Evolutionary conservation across 2,329 filamentous ascomycete genomes (phyloP), one percentile per base, ranked within the genome.

Genomic region (Cladosporium colombiae): DNA sequence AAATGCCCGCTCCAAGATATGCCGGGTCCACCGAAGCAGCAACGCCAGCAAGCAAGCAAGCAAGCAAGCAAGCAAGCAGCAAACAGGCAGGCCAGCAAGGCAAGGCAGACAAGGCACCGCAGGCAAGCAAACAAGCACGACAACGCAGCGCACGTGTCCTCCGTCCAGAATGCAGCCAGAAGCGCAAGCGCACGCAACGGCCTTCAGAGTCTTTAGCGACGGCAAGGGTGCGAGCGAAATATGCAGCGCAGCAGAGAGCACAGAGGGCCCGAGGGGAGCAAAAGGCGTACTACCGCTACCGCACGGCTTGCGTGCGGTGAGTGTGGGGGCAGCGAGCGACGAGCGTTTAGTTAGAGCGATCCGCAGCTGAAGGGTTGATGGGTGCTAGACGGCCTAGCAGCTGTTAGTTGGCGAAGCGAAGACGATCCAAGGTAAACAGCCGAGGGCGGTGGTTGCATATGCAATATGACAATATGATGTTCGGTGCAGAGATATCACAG

Each of bases 91-190:
- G 46, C 31, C 25, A 18, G 10, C 40, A 46, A 50, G 25, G n/a
- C n/a, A 46, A 46, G 37, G 37, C 37, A 44, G 18, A n/a, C 37
- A 44, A 44, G 37, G 37, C 37, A 44, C 44, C 3, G 56, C 56
- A 46, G 27, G 31, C 40, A 55, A 27, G 44, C 44, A 62, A 25
- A 33, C 46, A 62, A 62, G 52, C 60, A 56, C 31, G 11, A n/a
- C 31, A 6, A n/a, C 29, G 46, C 46, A 52, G 50, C 50, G 61
- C 61, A 63, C 61, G 61, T 63, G 61, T 63, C 61, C 61, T 63
- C 61, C 50, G 50, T 63, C 61, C 61, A 56, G 50, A 56, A 55
- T 44, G 61, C 50, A 63, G 35, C 61, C 37, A 63, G 40, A 55
- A 63, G 60, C 60, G 60, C 35, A 25, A 21, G 49, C 49, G 61